Percentiles rank a stretch among this genome's conserved stretches.
Evolutionary conservation across 352 stramenopile genomes (phyloP).

Genomic region (Globisporangium takayamanum): DNA sequence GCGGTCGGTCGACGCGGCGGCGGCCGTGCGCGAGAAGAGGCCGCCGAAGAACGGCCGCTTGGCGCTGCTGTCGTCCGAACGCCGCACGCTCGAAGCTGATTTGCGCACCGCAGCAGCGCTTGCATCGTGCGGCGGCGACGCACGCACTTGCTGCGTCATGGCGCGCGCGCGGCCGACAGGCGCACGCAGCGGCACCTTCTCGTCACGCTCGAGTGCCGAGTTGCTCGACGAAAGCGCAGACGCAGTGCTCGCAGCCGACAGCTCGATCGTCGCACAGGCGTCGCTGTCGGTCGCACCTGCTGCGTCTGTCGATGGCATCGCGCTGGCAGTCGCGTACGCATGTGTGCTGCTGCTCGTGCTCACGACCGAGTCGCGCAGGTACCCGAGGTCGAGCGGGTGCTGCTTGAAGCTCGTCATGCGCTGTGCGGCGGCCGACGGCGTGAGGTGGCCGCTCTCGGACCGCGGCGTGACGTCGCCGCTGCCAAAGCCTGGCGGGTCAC

Average conservation of each 20-base stretch:
- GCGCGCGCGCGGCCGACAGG: slow-evolving; percentile 1
- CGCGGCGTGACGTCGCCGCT: slow-evolving; percentile 27
- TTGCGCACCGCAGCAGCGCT: slow-evolving; percentile 7
- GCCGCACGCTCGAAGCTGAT: slow-evolving; percentile 18
- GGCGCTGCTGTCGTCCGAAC: slow-evolving; percentile 9
- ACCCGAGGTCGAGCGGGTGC: slow-evolving; percentile 59
- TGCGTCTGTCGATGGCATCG: slow-evolving; percentile 12
- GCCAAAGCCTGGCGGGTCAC: slow-evolving; percentile 23
- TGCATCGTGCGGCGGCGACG: slow-evolving; percentile 1
- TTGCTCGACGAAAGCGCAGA: slow-evolving; percentile 12
- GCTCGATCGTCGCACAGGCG: slow-evolving; percentile 3
- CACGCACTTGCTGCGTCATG: slow-evolving; percentile 9
- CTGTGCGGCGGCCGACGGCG: slow-evolving; percentile 32
- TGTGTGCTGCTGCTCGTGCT: slow-evolving; percentile 2
- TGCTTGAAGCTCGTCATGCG: slow-evolving; percentile 64
- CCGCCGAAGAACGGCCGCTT: slow-evolving; percentile 38
- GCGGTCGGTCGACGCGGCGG: neutral
- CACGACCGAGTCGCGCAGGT: slow-evolving; percentile 49
- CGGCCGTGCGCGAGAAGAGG: slow-evolving; percentile 25
- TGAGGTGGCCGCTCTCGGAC: slow-evolving; percentile 34
- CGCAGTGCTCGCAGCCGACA: slow-evolving; percentile 11
- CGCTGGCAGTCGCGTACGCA: slow-evolving; percentile 1
- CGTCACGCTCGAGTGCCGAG: slow-evolving; percentile 9
- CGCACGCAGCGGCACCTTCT: slow-evolving; percentile 3
- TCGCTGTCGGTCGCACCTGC: neutral